Conservation (phyloP, 345 rosid genomes). For the Corchorus capsularis region DNA sequence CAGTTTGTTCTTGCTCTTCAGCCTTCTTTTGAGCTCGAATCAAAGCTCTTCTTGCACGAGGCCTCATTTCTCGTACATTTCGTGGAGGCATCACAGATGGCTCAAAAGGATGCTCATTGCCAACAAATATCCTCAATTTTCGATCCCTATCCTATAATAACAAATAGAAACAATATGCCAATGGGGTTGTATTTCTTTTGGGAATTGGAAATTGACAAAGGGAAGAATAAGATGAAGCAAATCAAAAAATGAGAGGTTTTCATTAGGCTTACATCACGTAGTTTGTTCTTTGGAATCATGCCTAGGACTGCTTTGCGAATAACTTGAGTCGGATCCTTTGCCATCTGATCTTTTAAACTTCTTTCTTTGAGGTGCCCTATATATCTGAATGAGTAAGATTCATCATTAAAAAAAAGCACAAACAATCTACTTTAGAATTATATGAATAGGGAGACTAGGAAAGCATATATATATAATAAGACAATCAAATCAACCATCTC, state of each 20-base stretch:
- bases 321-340: constrained; percentile 92
- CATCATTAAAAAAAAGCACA: not conserved
- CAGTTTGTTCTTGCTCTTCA: constrained; percentile 54
- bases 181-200: not conserved
- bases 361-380: constrained; percentile 89
- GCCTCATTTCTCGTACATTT: constrained; percentile 79
- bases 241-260: too few relatives aligned
- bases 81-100: constrained; percentile 78
- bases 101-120: constrained; percentile 81
- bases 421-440: too few relatives aligned
- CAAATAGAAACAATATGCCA: too few relatives aligned
- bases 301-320: constrained; percentile 93
- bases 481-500: not conserved
- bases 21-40: constrained; percentile 84
- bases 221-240: too few relatives aligned
- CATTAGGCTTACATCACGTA: constrained; percentile 62
- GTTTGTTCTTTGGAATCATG: constrained; percentile 93
- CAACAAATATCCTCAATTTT: constrained; percentile 82
- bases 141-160: constrained; percentile 79
- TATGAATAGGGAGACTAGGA: too few relatives aligned
- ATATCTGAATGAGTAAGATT: constrained; percentile 46
- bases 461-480: too few relatives aligned
- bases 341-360: constrained; percentile 86
- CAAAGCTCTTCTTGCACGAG: constrained; percentile 84
- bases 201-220: too few relatives aligned